Evolutionary conservation across 1,284 basidiomycete genomes (phyloP), one percentile per base, ranked within the genome.

Genomic region (Blastosporella zonata): DNA sequence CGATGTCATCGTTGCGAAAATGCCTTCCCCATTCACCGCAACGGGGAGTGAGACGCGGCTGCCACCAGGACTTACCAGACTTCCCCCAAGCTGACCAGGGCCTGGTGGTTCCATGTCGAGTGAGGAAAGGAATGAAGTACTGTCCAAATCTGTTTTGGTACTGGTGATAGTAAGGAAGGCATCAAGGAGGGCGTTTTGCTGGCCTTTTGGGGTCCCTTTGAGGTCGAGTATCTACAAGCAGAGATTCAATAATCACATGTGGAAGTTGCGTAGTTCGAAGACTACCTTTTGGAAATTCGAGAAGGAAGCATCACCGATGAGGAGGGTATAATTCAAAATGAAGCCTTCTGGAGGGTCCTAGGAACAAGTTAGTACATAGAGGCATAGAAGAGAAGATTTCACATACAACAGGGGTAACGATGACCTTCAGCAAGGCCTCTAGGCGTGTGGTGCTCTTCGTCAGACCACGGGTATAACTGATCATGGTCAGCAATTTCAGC

Each of bases 261-360:
- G 25, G 28, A n/a, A n/a, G n/a, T 27, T 50, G 17, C 3, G 25
- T 3, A 17, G 42, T 42, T 49, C 6, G 23, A 12, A 34, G 21
- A 9, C 12, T 31, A 90, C 92, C 80, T 99, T 99, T 75, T 99
- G 97, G 72, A 97, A 97, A 67, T 97, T 97, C 21, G 87, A 88
- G 67, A 94, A 94, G 0, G 91, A 93, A 12, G 87, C 84, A 68
- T 97, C 94, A 18, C 91, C 92, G 53, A 97, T 90, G 46, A 96
- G 77, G 20, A 97, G 77, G 9, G 91, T 93, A 62, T 97, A 97
- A 62, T 96, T 96, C 49, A 94, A 77, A 49, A 97, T 92, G 62
- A 97, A 97, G 2, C 89, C 92, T 66, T 94, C 90, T 0, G 88
- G 72, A n/a, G 93, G 91, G 59, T 94, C 90, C 84, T 93, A 42